Percentiles rank a stretch among this genome's conserved stretches.
These are phyloP conservation scores for Coniella vitis DNA, from an alignment of 2,329 filamentous ascomycete genomes.

Conservation along the genomic window DNA sequence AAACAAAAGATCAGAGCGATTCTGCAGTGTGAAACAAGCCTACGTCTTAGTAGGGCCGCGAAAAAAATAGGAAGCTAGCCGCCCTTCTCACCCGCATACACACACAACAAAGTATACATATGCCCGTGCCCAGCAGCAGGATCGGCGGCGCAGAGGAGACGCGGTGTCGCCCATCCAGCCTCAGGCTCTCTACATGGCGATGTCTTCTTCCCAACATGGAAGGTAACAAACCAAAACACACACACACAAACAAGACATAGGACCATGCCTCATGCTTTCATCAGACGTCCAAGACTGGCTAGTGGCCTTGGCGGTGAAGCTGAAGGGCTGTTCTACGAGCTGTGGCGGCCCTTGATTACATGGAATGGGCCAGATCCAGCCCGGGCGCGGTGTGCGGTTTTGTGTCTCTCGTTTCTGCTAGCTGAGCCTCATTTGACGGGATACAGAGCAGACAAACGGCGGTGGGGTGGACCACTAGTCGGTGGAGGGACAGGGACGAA, in stretches of 20 bases:
- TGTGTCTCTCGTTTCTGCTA: neutral
- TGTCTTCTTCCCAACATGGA: too few relatives aligned
- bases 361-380: constrained; percentile 6
- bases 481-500: neutral
- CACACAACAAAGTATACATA: too few relatives aligned
- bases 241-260: neutral
- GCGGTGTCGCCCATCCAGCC: too few relatives aligned
- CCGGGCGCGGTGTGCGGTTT: neutral
- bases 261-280: neutral
- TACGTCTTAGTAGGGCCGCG: too few relatives aligned
- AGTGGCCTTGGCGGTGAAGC: constrained; percentile 13
- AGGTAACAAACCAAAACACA: too few relatives aligned
- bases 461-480: neutral
- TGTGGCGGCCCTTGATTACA: constrained; percentile 13
- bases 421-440: neutral
- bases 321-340: constrained; percentile 17
- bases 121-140: too few relatives aligned
- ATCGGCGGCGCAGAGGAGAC: too few relatives aligned
- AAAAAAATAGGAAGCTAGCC: neutral
- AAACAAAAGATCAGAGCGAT: neutral
- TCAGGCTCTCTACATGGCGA: too few relatives aligned
- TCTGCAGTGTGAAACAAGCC: neutral
- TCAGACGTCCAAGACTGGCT: neutral
- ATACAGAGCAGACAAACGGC: too few relatives aligned
- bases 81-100: too few relatives aligned